These are phyloP conservation scores for Ceratobasidium sp. DNA, from an alignment of 1,284 basidiomycete genomes.

Conservation along the genomic window DNA sequence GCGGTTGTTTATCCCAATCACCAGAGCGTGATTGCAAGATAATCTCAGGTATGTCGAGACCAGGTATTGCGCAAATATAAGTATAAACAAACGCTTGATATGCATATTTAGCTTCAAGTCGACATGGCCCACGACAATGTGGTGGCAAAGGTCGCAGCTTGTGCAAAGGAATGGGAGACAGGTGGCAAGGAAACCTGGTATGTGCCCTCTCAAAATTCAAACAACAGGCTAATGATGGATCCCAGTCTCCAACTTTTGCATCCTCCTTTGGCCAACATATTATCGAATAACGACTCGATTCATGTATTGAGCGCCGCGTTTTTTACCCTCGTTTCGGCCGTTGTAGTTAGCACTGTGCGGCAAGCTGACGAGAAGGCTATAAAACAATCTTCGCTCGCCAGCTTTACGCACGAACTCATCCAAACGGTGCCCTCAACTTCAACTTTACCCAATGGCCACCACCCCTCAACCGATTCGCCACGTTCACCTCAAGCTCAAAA, in stretches of 20 bases:
- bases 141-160: conserved; percentile 28
- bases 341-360: conserved; percentile 11
- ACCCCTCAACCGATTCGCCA: neutral
- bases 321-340: conserved; percentile 26
- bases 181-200: conserved; percentile 34
- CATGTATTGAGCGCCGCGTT: conserved; percentile 36
- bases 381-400: neutral
- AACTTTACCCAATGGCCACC: neutral
- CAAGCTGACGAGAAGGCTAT: conserved; percentile 5
- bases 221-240: neutral
- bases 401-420: conserved; percentile 13
- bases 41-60: neutral
- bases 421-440: conserved; percentile 1
- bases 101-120: neutral
- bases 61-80: neutral
- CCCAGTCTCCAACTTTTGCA: conserved; percentile 13
- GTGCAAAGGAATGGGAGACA: conserved; percentile 31
- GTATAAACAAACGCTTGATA: neutral
- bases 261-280: conserved; percentile 11
- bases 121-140: conserved; percentile 35
- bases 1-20: neutral
- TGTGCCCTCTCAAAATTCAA: neutral
- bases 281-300: conserved; percentile 20
- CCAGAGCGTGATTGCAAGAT: neutral
- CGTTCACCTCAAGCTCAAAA: conserved; percentile 18